These are phyloP conservation scores for Mortierella sp. DNA, from an alignment of 371 early-diverging fungal genomes.

Conservation along the genomic window DNA sequence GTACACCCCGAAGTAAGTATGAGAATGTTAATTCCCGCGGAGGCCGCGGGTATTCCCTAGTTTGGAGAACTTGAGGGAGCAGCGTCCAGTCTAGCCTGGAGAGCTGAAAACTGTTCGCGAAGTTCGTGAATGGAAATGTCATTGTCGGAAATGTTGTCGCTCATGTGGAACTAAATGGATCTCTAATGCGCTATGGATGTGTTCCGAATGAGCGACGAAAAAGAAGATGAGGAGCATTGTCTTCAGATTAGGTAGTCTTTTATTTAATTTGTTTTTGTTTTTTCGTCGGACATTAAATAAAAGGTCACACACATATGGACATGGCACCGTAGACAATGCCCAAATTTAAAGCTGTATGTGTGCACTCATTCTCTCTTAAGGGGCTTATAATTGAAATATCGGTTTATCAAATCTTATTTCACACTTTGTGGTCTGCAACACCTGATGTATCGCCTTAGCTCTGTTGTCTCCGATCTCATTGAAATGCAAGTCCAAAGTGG, in stretches of 20 bases:
- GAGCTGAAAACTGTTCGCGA: not conserved
- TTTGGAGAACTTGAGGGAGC: no score
- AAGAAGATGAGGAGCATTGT: slow-evolving; percentile 8
- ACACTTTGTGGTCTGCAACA: no score
- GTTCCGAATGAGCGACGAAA: slow-evolving; percentile 14
- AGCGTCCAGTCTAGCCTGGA: not conserved
- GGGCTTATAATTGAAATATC: no score
- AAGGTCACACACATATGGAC: slow-evolving; percentile 13
- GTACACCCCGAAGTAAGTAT: no score
- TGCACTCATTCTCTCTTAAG: no score
- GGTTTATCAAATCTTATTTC: no score
- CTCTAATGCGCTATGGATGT: slow-evolving; percentile 5
- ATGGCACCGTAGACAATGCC: slow-evolving; percentile 8
- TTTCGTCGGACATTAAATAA: not conserved
- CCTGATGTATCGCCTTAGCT: no score
- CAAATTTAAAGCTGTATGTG: no score
- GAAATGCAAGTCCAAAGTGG: no score
- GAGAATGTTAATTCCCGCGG: no score
- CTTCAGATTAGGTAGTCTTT: not conserved
- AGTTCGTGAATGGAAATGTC: not conserved
- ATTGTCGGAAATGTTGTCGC: not conserved
- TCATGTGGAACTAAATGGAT: not conserved
- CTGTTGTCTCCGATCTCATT: no score
- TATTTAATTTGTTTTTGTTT: not conserved
- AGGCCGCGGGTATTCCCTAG: no score